Percentiles rank a stretch among this genome's conserved stretches.
These are phyloP conservation scores for Sporothrix pseudoabietina DNA, from an alignment of 2,329 filamentous ascomycete species.

Conservation along the genomic window DNA sequence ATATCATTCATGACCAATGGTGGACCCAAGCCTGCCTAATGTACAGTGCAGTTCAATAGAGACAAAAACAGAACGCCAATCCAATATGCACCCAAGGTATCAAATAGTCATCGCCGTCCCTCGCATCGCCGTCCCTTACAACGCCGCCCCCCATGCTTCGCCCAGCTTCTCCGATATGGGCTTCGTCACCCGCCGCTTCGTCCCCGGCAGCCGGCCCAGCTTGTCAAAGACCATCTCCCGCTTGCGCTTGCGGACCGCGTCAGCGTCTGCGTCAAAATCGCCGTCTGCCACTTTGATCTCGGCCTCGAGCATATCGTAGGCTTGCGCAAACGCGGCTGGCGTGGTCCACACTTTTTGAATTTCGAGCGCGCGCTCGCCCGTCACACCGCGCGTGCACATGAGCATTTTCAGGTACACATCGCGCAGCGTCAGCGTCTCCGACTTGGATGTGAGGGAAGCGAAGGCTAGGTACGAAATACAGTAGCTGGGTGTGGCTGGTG, in stretches of 20 bases:
- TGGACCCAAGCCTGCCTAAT: neutral
- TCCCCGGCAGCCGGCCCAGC: constrained; percentile 62
- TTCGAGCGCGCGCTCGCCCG: constrained; percentile 75
- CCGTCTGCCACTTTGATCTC: constrained; percentile 34
- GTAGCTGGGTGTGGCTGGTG: constrained; percentile 41
- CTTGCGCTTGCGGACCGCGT: constrained; percentile 58
- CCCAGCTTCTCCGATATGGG: constrained; percentile 68
- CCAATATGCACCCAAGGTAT: constrained; percentile 7
- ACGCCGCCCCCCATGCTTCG: constrained; percentile 67
- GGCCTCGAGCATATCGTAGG: constrained; percentile 61
- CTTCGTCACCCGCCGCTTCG: constrained; percentile 67
- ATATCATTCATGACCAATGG: neutral
- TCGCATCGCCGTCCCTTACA: constrained; percentile 32
- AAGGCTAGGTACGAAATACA: constrained; percentile 73
- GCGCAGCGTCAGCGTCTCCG: constrained; percentile 69
- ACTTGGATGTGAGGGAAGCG: constrained; percentile 72
- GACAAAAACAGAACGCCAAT: neutral
- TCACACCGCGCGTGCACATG: constrained; percentile 76
- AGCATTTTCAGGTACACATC: constrained; percentile 84
- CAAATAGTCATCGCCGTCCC: neutral
- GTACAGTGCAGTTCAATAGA: neutral
- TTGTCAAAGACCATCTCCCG: constrained; percentile 61
- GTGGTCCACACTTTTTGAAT: constrained; percentile 80
- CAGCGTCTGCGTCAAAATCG: constrained; percentile 31
- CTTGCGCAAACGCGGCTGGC: constrained; percentile 69